phyloP scores from a whole-genome alignment of 2,329 filamentous ascomycete species.

The Pseudonectria buxi region DNA sequence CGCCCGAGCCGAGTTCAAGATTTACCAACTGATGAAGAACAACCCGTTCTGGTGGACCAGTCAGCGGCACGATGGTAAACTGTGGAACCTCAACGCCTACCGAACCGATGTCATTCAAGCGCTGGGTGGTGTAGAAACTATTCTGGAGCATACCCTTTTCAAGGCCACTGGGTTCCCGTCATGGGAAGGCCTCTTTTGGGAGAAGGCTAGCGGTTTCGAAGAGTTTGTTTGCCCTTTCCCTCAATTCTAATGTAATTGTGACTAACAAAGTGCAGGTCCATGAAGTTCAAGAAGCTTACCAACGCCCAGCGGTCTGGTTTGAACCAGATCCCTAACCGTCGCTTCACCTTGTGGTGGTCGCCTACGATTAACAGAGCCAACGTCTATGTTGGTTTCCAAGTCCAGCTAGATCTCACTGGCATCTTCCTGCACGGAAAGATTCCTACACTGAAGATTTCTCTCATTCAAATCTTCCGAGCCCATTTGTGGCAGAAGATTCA shows the following conservation, averaged over 20 bases:
- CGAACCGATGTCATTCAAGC: conserved; percentile 96
- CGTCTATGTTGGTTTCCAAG: conserved; percentile 98
- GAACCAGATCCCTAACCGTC: conserved; percentile 97
- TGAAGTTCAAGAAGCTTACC: conserved; percentile 99
- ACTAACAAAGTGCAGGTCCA: conserved; percentile 30
- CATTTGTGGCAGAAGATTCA: conserved; percentile 99
- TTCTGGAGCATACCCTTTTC: conserved; percentile 93
- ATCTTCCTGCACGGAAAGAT: conserved; percentile 99
- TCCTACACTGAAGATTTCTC: conserved; percentile 91
- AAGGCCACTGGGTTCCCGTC: conserved; percentile 94
- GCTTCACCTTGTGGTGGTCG: conserved; percentile 97
- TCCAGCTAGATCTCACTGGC: conserved; percentile 93
- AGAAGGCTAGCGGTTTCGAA: conserved; percentile 55
- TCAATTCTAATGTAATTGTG: no score
- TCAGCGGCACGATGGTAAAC: conserved; percentile 90
- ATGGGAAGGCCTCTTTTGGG: conserved; percentile 96
- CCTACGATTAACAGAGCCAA: conserved; percentile 91
- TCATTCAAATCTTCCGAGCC: conserved; percentile 98
- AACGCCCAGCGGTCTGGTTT: conserved; percentile 95
- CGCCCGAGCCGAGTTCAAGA: conserved; percentile 91
- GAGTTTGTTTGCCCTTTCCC: conserved; percentile 22
- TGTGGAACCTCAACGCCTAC: conserved; percentile 96
- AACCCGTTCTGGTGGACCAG: conserved; percentile 99
- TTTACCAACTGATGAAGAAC: conserved; percentile 98
- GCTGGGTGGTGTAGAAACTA: conserved; percentile 92